Conservation (phyloP, 768 basidiomycete species). For the Calocybe indica region DNA sequence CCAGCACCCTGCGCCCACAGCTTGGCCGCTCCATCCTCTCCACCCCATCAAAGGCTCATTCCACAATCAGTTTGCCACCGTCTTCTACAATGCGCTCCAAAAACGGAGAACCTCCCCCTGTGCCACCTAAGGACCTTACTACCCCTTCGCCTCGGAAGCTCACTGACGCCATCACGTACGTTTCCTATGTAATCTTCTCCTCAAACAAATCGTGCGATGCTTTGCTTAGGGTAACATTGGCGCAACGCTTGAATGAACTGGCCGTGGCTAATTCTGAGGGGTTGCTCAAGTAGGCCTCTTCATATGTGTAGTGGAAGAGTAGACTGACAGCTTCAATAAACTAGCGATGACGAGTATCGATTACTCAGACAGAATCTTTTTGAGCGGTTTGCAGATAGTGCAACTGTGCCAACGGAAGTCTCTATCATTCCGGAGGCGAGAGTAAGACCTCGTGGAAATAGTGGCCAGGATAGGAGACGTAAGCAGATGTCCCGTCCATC, state of each 20-base stretch:
- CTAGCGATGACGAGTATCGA: slow-evolving; percentile 82
- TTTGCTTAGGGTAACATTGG: slow-evolving; percentile 56
- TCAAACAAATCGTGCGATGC: slow-evolving; percentile 2
- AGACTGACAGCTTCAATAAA: slow-evolving; percentile 1
- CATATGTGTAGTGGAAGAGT: background rate
- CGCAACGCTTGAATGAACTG: slow-evolving; percentile 76
- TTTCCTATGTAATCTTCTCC: slow-evolving; percentile 5
- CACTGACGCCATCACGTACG: slow-evolving; percentile 54
- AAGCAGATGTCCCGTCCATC: background rate
- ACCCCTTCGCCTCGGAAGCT: slow-evolving; percentile 25
- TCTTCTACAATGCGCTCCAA: slow-evolving; percentile 14
- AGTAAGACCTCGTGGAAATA: slow-evolving; percentile 30
- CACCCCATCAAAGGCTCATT: slow-evolving; percentile 4
- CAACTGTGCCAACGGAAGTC: slow-evolving; percentile 53
- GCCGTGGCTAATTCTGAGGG: slow-evolving; percentile 78
- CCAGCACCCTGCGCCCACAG: slow-evolving; percentile 5
- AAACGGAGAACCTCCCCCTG: slow-evolving; percentile 11
- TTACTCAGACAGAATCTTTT: slow-evolving; percentile 80
- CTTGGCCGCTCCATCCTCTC: slow-evolving; percentile 9
- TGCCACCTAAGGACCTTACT: slow-evolving; percentile 15
- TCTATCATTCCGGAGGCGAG: slow-evolving; percentile 45
- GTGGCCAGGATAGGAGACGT: slow-evolving; percentile 7
- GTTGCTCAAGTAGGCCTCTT: slow-evolving; percentile 55
- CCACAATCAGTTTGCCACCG: slow-evolving; percentile 4
- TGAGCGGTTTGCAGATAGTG: slow-evolving; percentile 62